phyloP scores from a whole-genome alignment of 371 early-diverging fungal genomes.

The Syncephalis plumigaleata region DNA sequence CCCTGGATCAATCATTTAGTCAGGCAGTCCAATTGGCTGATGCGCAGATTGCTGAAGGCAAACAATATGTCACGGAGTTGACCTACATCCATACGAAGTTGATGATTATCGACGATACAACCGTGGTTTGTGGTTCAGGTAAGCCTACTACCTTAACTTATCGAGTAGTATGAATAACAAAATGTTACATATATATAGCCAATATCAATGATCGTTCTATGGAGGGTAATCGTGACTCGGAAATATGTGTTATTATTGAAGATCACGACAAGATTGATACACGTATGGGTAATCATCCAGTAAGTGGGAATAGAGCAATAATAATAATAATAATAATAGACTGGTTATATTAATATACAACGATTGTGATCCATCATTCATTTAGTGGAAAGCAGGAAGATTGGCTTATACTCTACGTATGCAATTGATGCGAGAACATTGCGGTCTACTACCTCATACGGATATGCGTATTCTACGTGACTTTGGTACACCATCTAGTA shows the following conservation, averaged over 20 bases:
- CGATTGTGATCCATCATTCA: too few species aligned
- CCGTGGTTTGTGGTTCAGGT: conserved; percentile 42
- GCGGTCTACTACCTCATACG: conserved; percentile 35
- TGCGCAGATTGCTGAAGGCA: conserved; percentile 1
- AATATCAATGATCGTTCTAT: conserved; percentile 85
- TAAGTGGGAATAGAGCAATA: conserved; percentile 8
- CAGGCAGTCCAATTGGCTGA: background rate
- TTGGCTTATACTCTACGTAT: conserved; percentile 61
- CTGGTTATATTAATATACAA: background rate
- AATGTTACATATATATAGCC: conserved; percentile 17
- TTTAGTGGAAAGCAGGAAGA: conserved; percentile 42
- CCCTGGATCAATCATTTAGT: background rate
- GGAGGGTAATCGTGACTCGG: conserved; percentile 79
- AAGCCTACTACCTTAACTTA: too few species aligned
- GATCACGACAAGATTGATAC: conserved; percentile 48
- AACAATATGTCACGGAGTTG: conserved; percentile 45
- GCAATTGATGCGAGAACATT: conserved; percentile 71
- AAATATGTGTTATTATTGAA: conserved; percentile 71
- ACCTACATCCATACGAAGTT: conserved; percentile 78
- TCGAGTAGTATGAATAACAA: too few species aligned
- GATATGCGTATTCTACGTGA: background rate
- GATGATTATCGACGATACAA: conserved; percentile 66
- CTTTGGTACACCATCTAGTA: too few species aligned
- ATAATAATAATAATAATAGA: background rate
- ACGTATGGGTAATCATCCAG: conserved; percentile 50